Evolutionary conservation across 805 yeast species (phyloP).

Genomic region (Metschnikowia baotianmanensis): DNA sequence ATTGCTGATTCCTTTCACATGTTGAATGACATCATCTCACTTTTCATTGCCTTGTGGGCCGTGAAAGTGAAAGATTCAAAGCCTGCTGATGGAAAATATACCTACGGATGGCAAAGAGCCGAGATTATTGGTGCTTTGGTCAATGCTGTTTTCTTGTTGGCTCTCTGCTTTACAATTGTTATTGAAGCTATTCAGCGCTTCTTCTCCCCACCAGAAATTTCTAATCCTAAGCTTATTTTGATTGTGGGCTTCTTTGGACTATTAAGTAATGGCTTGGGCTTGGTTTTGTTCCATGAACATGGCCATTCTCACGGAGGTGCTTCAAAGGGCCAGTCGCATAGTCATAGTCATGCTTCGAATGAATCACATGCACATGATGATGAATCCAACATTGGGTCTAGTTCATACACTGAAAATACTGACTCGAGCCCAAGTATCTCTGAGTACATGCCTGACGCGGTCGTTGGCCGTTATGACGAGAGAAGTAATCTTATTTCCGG

Average conservation of each 20-base stretch:
- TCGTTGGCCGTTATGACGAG: conserved; percentile 44
- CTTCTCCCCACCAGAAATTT: conserved; percentile 72
- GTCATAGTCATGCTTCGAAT: conserved; percentile 37
- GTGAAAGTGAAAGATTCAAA: conserved; percentile 81
- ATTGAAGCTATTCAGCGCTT: conserved; percentile 92
- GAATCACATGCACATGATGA: conserved; percentile 33
- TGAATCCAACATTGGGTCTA: conserved; percentile 10
- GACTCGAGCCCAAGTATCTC: conserved; percentile 29
- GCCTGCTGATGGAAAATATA: conserved; percentile 82
- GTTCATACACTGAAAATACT: conserved; percentile 19
- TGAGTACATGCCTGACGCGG: conserved; percentile 45
- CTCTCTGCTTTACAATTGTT: conserved; percentile 86
- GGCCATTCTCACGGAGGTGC: conserved; percentile 33
- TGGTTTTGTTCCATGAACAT: conserved; percentile 81
- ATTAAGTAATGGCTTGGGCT: conserved; percentile 76
- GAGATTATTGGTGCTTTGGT: conserved; percentile 93
- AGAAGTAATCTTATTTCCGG: conserved; percentile 30
- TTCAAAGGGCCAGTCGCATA: conserved; percentile 12
- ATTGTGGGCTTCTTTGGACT: conserved; percentile 84
- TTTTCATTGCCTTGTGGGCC: conserved; percentile 93
- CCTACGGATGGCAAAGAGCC: conserved; percentile 98
- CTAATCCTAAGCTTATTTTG: conserved; percentile 79
- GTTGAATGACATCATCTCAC: conserved; percentile 90
- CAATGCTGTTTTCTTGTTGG: conserved; percentile 89
- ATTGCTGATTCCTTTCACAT: conserved; percentile 97